phyloP scores from a whole-genome alignment of 192 early-diverging fungal genomes.

The Geosiphon pyriformis region DNA sequence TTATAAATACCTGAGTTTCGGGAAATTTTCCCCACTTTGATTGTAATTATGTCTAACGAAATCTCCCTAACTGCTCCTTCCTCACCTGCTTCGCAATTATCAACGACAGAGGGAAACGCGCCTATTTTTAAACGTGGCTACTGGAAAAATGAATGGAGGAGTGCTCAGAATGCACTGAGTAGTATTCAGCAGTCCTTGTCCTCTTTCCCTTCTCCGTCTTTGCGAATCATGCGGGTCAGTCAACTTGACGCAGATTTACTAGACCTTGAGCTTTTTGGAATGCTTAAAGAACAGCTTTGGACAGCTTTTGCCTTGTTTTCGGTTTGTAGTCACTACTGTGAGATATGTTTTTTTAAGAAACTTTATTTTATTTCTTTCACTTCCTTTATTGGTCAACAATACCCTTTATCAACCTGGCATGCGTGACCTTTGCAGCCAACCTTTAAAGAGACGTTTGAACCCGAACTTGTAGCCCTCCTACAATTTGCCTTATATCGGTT shows the following conservation, averaged over 20 bases:
- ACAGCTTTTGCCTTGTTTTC: conserved; percentile 63
- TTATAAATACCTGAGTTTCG: too few relatives aligned
- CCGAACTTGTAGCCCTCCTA: conserved; percentile 65
- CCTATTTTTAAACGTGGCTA: too few relatives aligned
- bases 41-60: too few relatives aligned
- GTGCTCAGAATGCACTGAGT: conserved; percentile 42
- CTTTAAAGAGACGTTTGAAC: conserved; percentile 59
- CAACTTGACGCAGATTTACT: conserved; percentile 83
- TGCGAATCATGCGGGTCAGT: conserved; percentile 68
- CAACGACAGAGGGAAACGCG: too few relatives aligned
- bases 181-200: conserved; percentile 46
- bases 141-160: conserved; percentile 48
- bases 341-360: conserved; percentile 14
- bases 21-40: too few relatives aligned
- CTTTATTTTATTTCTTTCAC: too few relatives aligned
- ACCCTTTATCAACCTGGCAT: neutral
- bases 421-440: conserved; percentile 33
- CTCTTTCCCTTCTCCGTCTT: conserved; percentile 43
- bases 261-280: conserved; percentile 68
- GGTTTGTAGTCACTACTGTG: conserved; percentile 33
- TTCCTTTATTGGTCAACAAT: too few relatives aligned
- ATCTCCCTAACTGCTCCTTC: too few relatives aligned
- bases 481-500: conserved; percentile 67
- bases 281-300: conserved; percentile 73
- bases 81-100: too few relatives aligned